These are phyloP conservation scores for Microthlaspi erraticum DNA, from an alignment of 345 rosid species.

Conservation along the genomic window DNA sequence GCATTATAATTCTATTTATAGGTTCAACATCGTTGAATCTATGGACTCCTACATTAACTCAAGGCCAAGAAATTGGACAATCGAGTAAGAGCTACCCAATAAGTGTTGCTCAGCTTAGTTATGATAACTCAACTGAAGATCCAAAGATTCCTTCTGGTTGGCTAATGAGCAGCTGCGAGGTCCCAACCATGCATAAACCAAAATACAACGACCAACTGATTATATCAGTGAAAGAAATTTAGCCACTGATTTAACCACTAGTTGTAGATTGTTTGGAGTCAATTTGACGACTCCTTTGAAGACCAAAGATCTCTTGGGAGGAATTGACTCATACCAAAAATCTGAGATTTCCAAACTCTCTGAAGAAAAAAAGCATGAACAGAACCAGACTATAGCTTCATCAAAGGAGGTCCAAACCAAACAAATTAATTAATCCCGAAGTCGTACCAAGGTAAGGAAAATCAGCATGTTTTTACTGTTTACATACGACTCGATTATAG, in stretches of 20 bases:
- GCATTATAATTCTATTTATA: neutral
- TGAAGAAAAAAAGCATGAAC: conserved; percentile 6
- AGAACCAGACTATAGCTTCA: too few species aligned
- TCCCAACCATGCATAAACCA: too few species aligned
- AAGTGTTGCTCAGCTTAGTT: neutral
- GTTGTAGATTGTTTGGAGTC: conserved; percentile 60
- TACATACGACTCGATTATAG: too few species aligned
- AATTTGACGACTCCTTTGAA: conserved; percentile 29
- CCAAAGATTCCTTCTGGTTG: neutral
- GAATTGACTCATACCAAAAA: conserved; percentile 24
- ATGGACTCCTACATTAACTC: neutral
- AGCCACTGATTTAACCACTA: conserved; percentile 34
- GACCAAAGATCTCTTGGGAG: conserved; percentile 14
- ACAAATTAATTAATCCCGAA: too few species aligned
- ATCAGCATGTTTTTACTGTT: too few species aligned
- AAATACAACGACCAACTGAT: too few species aligned
- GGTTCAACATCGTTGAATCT: neutral
- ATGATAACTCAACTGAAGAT: neutral
- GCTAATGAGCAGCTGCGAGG: too few species aligned
- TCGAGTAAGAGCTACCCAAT: neutral
- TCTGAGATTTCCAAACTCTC: conserved; percentile 29
- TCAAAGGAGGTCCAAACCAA: too few species aligned
- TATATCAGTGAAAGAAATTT: conserved; percentile 13
- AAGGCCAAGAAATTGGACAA: neutral
- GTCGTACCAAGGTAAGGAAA: too few species aligned